Evolutionary conservation across 306 rosid species (phyloP), one percentile per base, ranked within the genome.

Genomic region (Citrullus colocynthis): DNA sequence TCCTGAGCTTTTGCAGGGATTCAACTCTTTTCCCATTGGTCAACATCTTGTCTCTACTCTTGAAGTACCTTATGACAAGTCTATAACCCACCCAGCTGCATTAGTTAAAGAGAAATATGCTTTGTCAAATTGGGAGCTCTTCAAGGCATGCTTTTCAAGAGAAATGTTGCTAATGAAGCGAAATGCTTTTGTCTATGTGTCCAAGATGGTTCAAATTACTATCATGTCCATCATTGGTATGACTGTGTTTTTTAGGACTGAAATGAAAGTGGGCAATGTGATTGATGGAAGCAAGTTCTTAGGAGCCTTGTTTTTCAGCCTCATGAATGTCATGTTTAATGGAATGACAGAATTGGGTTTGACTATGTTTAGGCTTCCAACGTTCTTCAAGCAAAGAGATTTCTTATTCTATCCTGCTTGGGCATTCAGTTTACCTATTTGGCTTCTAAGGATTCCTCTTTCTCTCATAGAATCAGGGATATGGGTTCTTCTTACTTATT

Each of bases 131-230:
- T 54, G 84, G 89, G 96, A 93, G 71, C 81, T 91, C 7, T 85
- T 91, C 79, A 89, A 85, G 88, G 93, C 97, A n/a, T 89, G 97
- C 24, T 89, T 88, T 74, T 71, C 98, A 9, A 91, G 96, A 79
- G 98, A 93, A 75, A 83, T 85, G 88, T 58, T 93, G 69, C 85
- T 90, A 21, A 85, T 92, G 92, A 92, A 87, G 79, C 86, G 92
- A 0, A 87, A 59, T 45, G 65, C 84, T 2, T 93, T 93, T 42
- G 77, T 88, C 7, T 91, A 86, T 49, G 71, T 88, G 41, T 91
- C 84, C 84, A 91, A 88, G 85, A 89, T 88, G 5, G 21, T 72
- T 0, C 97, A 91, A 77, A 81, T 91, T 51, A 82, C 87, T 34
- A 72, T 87, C 42, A 86, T 89, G 89, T 66, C 93, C 2, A 57